Evolutionary conservation across 208 protist genomes (phyloP).

Genomic region (Histomonas meleagridis): DNA sequence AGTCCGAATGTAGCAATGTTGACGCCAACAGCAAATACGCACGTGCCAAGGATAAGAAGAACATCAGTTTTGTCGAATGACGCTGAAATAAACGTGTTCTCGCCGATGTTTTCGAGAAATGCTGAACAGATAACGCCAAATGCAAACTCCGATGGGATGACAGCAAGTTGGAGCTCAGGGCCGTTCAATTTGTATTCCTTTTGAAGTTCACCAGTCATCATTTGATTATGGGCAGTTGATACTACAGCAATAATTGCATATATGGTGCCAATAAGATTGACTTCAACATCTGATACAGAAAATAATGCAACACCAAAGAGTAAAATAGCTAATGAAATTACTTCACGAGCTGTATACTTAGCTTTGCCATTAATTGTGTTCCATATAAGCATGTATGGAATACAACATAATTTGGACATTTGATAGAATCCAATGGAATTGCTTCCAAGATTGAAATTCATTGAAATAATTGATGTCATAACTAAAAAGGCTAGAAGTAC

Average conservation of each 20-base stretch:
- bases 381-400: slow-evolving; percentile 39
- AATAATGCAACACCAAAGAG: slow-evolving; percentile 37
- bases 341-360: background rate
- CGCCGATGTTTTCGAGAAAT: slow-evolving; percentile 28
- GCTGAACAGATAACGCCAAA: slow-evolving; percentile 20
- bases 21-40: slow-evolving; percentile 38
- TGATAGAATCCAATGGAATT: slow-evolving; percentile 47
- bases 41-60: slow-evolving; percentile 29
- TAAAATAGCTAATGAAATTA: slow-evolving; percentile 40
- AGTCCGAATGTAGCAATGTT: slow-evolving; percentile 41
- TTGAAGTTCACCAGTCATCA: slow-evolving; percentile 34
- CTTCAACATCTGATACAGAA: slow-evolving; percentile 41
- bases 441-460: slow-evolving; percentile 35
- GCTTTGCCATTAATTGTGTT: slow-evolving; percentile 3
- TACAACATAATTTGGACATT: slow-evolving; percentile 42
- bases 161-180: slow-evolving; percentile 33
- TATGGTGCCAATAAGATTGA: slow-evolving; percentile 38
- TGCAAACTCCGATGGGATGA: slow-evolving; percentile 1
- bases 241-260: slow-evolving; percentile 34
- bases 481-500: slow-evolving; percentile 6
- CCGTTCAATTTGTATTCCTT: slow-evolving; percentile 36
- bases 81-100: background rate
- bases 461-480: background rate
- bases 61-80: background rate
- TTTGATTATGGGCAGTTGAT: slow-evolving; percentile 42